Evolutionary conservation across 192 early-diverging fungal species (phyloP), one percentile per base, ranked within the genome.

Genomic region (Chytriomyces sp.): DNA sequence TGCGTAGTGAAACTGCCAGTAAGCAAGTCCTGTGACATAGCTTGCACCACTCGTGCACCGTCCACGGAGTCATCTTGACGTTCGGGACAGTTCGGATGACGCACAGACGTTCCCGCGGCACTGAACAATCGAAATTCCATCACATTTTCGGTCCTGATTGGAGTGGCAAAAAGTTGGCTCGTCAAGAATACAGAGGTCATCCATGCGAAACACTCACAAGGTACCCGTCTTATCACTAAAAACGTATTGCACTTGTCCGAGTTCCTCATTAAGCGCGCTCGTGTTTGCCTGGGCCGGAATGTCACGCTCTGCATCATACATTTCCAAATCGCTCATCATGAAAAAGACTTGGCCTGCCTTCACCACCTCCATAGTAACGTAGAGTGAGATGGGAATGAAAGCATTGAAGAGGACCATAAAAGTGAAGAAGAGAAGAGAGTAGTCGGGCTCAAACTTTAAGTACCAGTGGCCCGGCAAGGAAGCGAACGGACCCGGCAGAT

Each of bases 231-330:
- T 98, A 81, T 98, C 96, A 30, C 91, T 92, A 70, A 98, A 97
- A 8, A 97, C 86, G 82, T 96, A 98, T 78, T 96, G 93, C 33
- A 98, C 92, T 75, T 96, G 94, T 8, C 95, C 94, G 7, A 98
- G 80, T 73, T 98, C 95, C 70, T 98, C 93, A 26, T 94, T 80
- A n/a, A 91, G 66, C 69, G 91, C 93, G 93, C 94, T 96, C 5
- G 93, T 85, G 54, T 89, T 87, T 22, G 94, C 90, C 14, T 88
- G 81, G 80, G 92, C 93, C 4, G 93, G 84, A n/a, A 86, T 80
- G 66, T 96, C 88, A 3, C 86, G 81, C 19, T 84, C 84, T 57
- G 82, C 88, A 70, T 96, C 82, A 67, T 95, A 96, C 90, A 98
- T 93, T 69, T 93, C 91, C 5, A 91, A 77, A 74, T 98, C 96